Base-by-base conservation (phyloP, 2,329 filamentous ascomycete species). In the Aureobasidium sp. region DNA sequence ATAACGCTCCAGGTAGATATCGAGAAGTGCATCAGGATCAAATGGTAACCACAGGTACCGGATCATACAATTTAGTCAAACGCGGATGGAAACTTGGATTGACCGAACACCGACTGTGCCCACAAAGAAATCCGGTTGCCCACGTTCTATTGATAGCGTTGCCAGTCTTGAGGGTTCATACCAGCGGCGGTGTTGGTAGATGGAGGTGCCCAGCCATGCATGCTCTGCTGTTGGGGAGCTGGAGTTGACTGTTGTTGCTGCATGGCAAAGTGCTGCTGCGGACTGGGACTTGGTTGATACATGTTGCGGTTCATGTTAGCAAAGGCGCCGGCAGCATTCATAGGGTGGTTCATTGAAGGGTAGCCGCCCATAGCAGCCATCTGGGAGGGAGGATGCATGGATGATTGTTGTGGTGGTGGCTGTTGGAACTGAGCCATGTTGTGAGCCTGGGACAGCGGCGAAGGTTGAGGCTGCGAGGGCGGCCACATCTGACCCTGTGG, bases 151-250 rank as follows among this genome's bases (percentile, higher is more conserved):
- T 54, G 42, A 35, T 47, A 54, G 16, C 54, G 57, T 53, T 65
- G 63, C 68, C 71, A 72, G 54, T 70, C 69, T 60, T 71, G 71
- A 53, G 70, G 66, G 14, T 16, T 50, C 61, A 69, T 70, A 35
- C 64, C 62, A 41, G 61, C 61, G 38, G 62, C 60, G 2, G 35
- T 16, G 22, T 22, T 29, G 34, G 61, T 62, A n/a, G 66, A 67
- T 44, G 72, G 69, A 55, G 70, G 70, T 47, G 73, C 67, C 74
- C 74, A 77, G 37, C 73, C 72, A 58, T 74, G 74, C 74, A 77
- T 76, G 34, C 72, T 70, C n/a, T 73, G 71, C 59, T 77, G 75
- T 57, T 72, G 72, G 27, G 66, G 66, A 24, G 62, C 66, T 30
- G 66, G 21, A 11, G 38, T 37, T 12, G 12, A 8, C 29, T 51